Base-by-base conservation (phyloP, 2,329 filamentous ascomycete genomes). In the Cadophora malorum region DNA sequence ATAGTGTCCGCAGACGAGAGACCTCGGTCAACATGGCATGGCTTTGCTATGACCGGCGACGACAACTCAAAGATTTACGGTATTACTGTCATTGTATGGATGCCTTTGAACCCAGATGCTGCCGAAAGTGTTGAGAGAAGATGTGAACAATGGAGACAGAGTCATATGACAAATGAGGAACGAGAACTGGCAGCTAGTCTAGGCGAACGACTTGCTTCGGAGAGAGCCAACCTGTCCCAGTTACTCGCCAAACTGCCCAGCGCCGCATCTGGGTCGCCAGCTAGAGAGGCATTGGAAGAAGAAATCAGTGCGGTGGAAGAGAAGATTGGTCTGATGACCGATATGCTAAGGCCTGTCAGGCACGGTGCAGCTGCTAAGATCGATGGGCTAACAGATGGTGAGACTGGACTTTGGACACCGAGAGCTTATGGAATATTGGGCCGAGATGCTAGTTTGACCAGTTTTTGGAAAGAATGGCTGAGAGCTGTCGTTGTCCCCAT, bases 401-500 rank as follows among this genome's bases (percentile, higher is more conserved):
- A 98, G 78, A 97, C 93, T 64, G 96, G 95, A 1, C 89, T 98
- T 69, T 99, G 96, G 96, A 94, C 93, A 62, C 96, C 96, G 21
- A 87, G 96, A 71, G 94, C 95, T 0, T 99, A 97, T 77, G 96
- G 96, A 67, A 90, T 99, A 70, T 84, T 99, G 70, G 96, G 96
- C 41, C 87, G 92, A 70, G 96, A 99, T 78, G 85, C 85, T 14
- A 90, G 89, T 69, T 87, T 96, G 80, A 94, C 94, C 71, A 88
- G 89, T 38, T 98, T 99, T 81, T 99, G 95, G 94, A 98, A 98
- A 79, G 96, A 99, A 79, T 99, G 96, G 96, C 86, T 99, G 59
- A 91, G 93, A 79, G 94, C 95, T 7, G 87, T 98, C 10, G 84
- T 96, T n/a, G 93, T 97, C 25, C 96, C 96, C 33, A 99, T 98